Conservation (phyloP, 1,284 basidiomycete species). For the Ceratobasidium sp. region DNA sequence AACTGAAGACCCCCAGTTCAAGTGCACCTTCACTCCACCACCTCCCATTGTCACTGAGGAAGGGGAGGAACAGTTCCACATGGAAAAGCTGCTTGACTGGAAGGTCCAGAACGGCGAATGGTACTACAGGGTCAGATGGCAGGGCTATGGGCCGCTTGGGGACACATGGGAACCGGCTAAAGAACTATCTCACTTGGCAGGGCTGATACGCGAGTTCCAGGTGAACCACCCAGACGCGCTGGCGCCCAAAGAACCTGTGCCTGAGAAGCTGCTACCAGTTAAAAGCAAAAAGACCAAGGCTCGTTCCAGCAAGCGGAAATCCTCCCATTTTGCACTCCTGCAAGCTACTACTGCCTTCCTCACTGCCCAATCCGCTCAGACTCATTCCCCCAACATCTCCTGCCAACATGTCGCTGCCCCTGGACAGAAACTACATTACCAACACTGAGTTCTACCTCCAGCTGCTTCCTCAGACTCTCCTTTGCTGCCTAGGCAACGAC, state of each 20-base stretch:
- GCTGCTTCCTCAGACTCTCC: too few relatives aligned
- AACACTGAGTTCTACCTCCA: too few relatives aligned
- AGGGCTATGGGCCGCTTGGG: conserved; percentile 19
- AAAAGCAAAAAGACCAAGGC: neutral
- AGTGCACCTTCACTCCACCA: neutral
- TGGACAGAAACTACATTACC: too few relatives aligned
- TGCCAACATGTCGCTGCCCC: too few relatives aligned
- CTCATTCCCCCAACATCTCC: too few relatives aligned
- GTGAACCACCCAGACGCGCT: neutral
- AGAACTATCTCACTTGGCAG: neutral
- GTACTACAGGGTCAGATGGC: conserved; percentile 25
- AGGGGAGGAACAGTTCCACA: neutral
- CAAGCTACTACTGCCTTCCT: too few relatives aligned
- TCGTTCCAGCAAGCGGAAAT: too few relatives aligned
- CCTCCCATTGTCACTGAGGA: neutral
- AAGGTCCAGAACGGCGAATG: neutral
- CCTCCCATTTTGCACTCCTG: too few relatives aligned
- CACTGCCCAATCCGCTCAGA: too few relatives aligned
- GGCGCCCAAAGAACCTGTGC: neutral
- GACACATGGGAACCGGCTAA: conserved; percentile 3
- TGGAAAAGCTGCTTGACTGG: conserved; percentile 13
- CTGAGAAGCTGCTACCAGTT: neutral
- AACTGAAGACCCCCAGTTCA: conserved; percentile 1
- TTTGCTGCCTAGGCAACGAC: too few relatives aligned
- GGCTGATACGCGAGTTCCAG: neutral